Evolutionary conservation across 2,329 filamentous ascomycete genomes (phyloP).

Genomic region (Stagonosporopsis chrysanthemi): DNA sequence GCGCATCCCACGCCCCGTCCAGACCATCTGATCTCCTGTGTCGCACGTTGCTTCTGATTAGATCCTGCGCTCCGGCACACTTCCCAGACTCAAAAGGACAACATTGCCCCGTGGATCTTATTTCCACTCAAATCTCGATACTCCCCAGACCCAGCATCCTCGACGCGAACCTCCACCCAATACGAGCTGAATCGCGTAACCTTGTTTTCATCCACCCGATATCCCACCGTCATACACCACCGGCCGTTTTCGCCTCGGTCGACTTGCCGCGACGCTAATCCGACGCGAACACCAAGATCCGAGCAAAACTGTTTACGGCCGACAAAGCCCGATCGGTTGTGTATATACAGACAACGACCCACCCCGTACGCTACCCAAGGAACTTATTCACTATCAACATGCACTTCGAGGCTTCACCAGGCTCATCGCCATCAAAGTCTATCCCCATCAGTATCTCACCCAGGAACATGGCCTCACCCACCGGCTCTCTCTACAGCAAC

Average conservation of each 20-base stretch:
- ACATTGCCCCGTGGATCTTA: conserved; percentile 20
- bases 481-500: conserved; percentile 48
- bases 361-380: conserved; percentile 29
- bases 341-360: conserved; percentile 38
- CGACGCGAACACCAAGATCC: conserved; percentile 24
- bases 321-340: conserved; percentile 34
- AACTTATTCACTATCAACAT: conserved; percentile 23
- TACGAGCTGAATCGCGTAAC: conserved; percentile 28
- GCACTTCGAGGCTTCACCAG: conserved; percentile 49
- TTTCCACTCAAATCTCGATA: conserved; percentile 18
- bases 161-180: conserved; percentile 21
- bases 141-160: conserved; percentile 15
- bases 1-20: conserved; percentile 29
- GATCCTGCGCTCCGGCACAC: conserved; percentile 39
- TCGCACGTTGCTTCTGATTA: conserved; percentile 47
- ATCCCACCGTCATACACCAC: conserved; percentile 39
- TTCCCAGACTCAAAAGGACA: conserved; percentile 16
- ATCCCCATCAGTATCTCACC: conserved; percentile 48
- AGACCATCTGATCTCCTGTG: conserved; percentile 41
- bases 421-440: conserved; percentile 49
- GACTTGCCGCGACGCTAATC: conserved; percentile 36
- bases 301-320: conserved; percentile 26
- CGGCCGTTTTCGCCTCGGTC: conserved; percentile 39
- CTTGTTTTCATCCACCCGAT: conserved; percentile 26
- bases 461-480: conserved; percentile 47